Percentiles rank a stretch among this genome's conserved stretches.
These are phyloP conservation scores for Xenoacremonium recifei DNA, from an alignment of 2,329 filamentous ascomycete species.

Conservation along the genomic window DNA sequence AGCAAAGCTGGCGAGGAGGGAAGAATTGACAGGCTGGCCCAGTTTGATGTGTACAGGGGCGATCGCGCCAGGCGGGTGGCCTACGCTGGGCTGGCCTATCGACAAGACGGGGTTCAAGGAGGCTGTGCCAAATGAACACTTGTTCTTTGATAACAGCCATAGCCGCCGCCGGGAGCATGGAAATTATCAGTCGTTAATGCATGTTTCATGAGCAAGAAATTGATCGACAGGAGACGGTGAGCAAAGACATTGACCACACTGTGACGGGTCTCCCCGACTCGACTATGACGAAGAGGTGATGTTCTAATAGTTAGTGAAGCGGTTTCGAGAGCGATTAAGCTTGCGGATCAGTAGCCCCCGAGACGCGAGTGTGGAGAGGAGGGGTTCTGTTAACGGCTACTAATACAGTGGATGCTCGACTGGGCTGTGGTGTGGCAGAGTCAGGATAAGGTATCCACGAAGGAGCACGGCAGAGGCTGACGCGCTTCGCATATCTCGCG, in stretches of 20 bases:
- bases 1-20: constrained; percentile 2
- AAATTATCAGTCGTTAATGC: not conserved
- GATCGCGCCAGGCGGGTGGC: not conserved
- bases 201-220: not conserved
- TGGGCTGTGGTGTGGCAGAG: not conserved
- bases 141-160: not conserved
- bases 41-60: not conserved
- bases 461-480: no score
- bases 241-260: no score
- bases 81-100: not conserved
- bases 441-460: no score
- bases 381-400: not conserved
- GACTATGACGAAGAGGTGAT: no score
- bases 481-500: no score
- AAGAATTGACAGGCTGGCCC: constrained; percentile 1
- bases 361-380: not conserved
- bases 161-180: not conserved
- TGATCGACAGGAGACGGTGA: not conserved
- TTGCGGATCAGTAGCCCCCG: not conserved
- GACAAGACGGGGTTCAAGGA: not conserved
- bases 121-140: not conserved
- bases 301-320: not conserved
- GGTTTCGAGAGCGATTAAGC: not conserved
- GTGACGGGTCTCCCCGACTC: no score
- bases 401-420: not conserved